Evolutionary conservation across 2,329 filamentous ascomycete species (phyloP).

Genomic region (Juglanconis juglandina): DNA sequence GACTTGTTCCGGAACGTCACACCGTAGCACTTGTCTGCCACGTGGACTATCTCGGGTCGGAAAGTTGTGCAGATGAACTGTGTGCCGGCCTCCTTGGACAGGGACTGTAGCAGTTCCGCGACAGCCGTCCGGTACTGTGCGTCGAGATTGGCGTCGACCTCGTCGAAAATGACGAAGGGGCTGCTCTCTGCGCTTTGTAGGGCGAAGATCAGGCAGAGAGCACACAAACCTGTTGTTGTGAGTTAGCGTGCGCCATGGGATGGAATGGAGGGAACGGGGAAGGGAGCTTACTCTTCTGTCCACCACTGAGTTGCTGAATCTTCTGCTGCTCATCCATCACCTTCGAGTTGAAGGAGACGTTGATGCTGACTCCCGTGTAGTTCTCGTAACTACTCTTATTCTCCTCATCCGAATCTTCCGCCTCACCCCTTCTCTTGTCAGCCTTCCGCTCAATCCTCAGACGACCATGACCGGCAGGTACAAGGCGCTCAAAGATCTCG

Average conservation of each 20-base stretch:
- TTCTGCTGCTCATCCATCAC: slow-evolving; percentile 92
- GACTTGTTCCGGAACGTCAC: slow-evolving; percentile 94
- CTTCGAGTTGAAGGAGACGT: slow-evolving; percentile 97
- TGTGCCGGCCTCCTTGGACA: slow-evolving; percentile 62
- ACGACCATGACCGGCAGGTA: slow-evolving; percentile 86
- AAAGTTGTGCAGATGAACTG: slow-evolving; percentile 99
- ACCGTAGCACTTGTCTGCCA: slow-evolving; percentile 97
- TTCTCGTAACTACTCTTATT: slow-evolving; percentile 78
- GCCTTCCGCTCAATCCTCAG: slow-evolving; percentile 89
- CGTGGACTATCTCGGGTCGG: slow-evolving; percentile 89
- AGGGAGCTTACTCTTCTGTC: slow-evolving; percentile 79
- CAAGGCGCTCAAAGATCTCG: slow-evolving; percentile 88
- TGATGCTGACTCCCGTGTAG: slow-evolving; percentile 94
- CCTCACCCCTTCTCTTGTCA: slow-evolving; percentile 61
- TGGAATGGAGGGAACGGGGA: background rate
- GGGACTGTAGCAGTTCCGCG: slow-evolving; percentile 79
- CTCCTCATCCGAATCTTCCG: slow-evolving; percentile 66
- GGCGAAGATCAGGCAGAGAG: slow-evolving; percentile 97
- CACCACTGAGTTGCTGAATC: slow-evolving; percentile 94
- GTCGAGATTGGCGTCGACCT: slow-evolving; percentile 97
- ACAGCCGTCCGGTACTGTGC: slow-evolving; percentile 97
- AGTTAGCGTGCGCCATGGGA: background rate
- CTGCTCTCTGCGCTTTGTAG: slow-evolving; percentile 96
- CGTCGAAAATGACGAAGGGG: slow-evolving; percentile 98
- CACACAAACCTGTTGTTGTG: slow-evolving; percentile 68